Evolutionary conservation across 176 grass and related monocot species (phyloP), one percentile per base, ranked within the genome.

Genomic region (Zoysia japonica): DNA sequence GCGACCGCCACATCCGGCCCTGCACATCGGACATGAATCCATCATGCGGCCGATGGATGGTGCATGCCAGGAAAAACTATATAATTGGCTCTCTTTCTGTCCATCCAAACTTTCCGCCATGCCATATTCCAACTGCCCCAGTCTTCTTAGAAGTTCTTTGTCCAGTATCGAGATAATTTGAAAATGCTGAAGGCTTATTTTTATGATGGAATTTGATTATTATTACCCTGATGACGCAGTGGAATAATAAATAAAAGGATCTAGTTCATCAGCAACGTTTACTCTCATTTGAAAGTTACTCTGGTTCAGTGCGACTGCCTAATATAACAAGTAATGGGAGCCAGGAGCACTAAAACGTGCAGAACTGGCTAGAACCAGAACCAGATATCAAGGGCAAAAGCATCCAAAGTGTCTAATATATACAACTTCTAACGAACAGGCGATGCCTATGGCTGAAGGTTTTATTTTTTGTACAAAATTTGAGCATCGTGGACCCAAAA

Each of bases 1-100:
- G 93, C 61, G 83, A 61, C 79, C 68, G 83, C 85, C 68, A 81
- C 93, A 93, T 97, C 71, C 85, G 84, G 39, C 67, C 67, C 50
- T 88, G 43, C 48, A 92, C 87, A 9, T 35, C 68, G 11, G 72
- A 37, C 36, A 90, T 53, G 71, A 85, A 56, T 78, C 50, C 93
- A 97, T 93, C 69, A 97, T 93, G 68, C 86, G 80, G 28, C 28
- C 0, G 28, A 28, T 28, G 28, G 28, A 28, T 28, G 28, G 28
- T 28, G 28, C 28, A 28, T 28, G 57, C 57, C 19, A 28, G 50
- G 48, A 14, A 17, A 55, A 28, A 28, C 28, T 28, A 67, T 53
- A 67, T 16, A 61, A 55, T 61, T 53, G 17, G 35, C 64, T 17
- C 28, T 28, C 52, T 55, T 4, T 42, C 11, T 52, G 60, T 80